Conservation (phyloP, 2,329 filamentous ascomycete species). For the Nemania sp. region DNA sequence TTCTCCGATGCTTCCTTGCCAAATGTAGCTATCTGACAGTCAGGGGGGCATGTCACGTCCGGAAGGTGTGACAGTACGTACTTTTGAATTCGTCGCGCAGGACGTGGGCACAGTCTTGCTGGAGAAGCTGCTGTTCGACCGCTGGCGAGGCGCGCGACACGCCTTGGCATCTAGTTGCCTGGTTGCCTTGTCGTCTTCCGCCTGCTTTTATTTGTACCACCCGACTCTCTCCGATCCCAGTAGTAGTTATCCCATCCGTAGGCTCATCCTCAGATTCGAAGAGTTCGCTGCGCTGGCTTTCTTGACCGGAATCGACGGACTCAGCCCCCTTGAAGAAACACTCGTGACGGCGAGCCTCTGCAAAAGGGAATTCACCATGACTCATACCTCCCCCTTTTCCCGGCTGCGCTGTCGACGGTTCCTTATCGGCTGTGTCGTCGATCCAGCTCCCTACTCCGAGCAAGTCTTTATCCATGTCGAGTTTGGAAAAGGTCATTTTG, state of each 20-base stretch:
- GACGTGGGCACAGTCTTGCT: neutral
- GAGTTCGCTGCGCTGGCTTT: neutral
- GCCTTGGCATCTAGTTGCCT: slow-evolving; percentile 26
- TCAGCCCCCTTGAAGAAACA: neutral
- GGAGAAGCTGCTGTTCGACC: neutral
- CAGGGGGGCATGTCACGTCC: neutral
- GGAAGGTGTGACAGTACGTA: neutral
- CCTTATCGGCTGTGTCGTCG: slow-evolving; percentile 1
- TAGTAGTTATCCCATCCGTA: neutral
- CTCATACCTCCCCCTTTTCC: neutral
- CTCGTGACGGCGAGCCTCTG: no score
- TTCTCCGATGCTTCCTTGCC: neutral
- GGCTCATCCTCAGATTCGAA: neutral
- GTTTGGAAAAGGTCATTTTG: neutral
- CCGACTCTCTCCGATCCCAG: slow-evolving; percentile 3
- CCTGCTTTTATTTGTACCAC: slow-evolving; percentile 3
- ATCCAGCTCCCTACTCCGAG: slow-evolving; percentile 23
- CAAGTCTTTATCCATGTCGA: slow-evolving; percentile 10
- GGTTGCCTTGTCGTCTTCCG: slow-evolving; percentile 20
- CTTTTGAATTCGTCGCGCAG: neutral
- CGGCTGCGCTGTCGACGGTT: neutral
- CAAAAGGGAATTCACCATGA: neutral
- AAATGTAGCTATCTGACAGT: slow-evolving; percentile 3
- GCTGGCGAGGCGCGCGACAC: slow-evolving; percentile 10
- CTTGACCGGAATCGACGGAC: neutral